Evolutionary conservation across 1,139 yeast genomes (phyloP), one percentile per base, ranked within the genome.

Genomic region (Candida sp.): DNA sequence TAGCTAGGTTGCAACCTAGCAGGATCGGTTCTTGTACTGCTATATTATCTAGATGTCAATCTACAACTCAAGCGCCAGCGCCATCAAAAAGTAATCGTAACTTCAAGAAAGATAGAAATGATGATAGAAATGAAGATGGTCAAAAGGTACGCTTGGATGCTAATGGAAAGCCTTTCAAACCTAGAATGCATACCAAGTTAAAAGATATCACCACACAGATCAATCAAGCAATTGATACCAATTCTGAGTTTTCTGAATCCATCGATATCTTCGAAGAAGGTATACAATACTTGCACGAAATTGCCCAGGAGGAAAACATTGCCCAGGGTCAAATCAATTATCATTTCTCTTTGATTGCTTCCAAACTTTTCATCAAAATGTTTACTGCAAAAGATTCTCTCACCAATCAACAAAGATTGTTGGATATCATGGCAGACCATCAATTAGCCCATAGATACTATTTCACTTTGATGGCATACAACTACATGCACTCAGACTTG

Each of bases 181-280:
- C 41, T 4, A 22, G 23, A 19, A 30, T 44, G 33, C 49, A 58
- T 43, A 48, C 50, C 22, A 72, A 71, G 48, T 57, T 73, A 38
- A 54, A 58, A 22, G 76, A 71, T 45, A 68, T 73, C 34, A 50
- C 66, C 15, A 49, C 52, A 12, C 77, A 72, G 48, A 57, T 73
- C 41, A 45, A 49, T 12, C 48, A 53, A 5, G 58, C 72, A 2
- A 60, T 68, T 29, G 48, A 37, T 21, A 5, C 32, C 30, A 29
- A 53, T 9, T 45, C 58, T 2, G 63, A 61, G 38, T 49, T 68
- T 29, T 39, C 51, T 4, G 77, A 71, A 46, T 55, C 69, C 21
- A 50, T 64, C 23, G 73, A 64, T 35, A 70, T 73, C 43, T 62
- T 71, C 40, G 75, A 70, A 40, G 78, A 73, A 52, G 78, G 77